phyloP scores from a whole-genome alignment of 306 rosid genomes.

The Chamaecrista fasciculata region DNA sequence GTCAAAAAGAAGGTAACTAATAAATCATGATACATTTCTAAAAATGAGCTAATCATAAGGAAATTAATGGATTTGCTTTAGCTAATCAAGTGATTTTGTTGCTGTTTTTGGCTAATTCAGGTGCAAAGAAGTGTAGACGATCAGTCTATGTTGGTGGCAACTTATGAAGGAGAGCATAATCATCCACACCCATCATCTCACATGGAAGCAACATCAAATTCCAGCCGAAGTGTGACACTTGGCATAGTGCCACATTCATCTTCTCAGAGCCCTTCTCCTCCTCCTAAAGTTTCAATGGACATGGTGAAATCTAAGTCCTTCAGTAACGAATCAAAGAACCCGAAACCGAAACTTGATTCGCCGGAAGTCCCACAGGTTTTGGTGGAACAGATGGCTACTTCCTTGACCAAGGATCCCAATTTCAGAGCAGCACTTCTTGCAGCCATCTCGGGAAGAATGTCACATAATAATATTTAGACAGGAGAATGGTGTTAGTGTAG shows the following conservation, averaged over 20 bases:
- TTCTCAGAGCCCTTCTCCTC: slow-evolving; percentile 40
- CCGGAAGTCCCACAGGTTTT: slow-evolving; percentile 56
- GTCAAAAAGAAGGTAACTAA: slow-evolving; percentile 91
- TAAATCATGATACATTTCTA: no score
- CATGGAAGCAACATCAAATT: slow-evolving; percentile 53
- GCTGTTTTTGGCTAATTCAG: slow-evolving; percentile 42
- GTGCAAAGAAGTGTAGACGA: slow-evolving; percentile 96
- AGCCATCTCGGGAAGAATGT: slow-evolving; percentile 81
- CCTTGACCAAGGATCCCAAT: slow-evolving; percentile 87
- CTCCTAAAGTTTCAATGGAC: slow-evolving; percentile 57
- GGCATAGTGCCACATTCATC: slow-evolving; percentile 49
- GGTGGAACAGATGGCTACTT: slow-evolving; percentile 95
- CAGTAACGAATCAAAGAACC: slow-evolving; percentile 34
- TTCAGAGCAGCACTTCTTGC: slow-evolving; percentile 93
- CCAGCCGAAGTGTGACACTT: slow-evolving; percentile 38
- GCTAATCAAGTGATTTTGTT: slow-evolving; percentile 9
- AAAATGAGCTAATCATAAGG: not conserved
- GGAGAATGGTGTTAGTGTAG: slow-evolving; percentile 26
- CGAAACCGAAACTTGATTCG: slow-evolving; percentile 46
- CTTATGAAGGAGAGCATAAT: slow-evolving; percentile 98
- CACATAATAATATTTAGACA: slow-evolving; percentile 40
- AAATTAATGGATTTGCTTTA: no score
- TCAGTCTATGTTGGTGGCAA: slow-evolving; percentile 82
- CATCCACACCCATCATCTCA: slow-evolving; percentile 64
- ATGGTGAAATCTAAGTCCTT: slow-evolving; percentile 51